These are phyloP conservation scores for Pyrenophora seminiperda DNA, from an alignment of 2,329 filamentous ascomycete genomes.

Conservation along the genomic window DNA sequence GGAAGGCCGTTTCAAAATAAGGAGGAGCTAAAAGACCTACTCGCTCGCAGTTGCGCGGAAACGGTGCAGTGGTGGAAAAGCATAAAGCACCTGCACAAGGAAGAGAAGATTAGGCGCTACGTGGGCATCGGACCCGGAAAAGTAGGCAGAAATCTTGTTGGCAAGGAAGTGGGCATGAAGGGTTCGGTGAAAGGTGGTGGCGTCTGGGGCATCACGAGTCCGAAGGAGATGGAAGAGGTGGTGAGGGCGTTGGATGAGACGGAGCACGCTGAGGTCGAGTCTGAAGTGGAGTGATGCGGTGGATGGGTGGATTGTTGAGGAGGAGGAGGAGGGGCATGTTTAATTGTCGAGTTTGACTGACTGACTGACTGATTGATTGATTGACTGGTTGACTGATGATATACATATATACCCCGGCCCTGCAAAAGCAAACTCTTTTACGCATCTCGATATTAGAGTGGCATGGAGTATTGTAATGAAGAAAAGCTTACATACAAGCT, in stretches of 20 bases:
- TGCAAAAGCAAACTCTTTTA: no score
- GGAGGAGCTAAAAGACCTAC: conserved; percentile 75
- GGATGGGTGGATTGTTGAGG: no score
- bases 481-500: no score
- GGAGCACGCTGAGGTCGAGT: conserved; percentile 42
- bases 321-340: no score
- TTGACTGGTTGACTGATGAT: no score
- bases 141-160: conserved; percentile 89
- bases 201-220: conserved; percentile 88
- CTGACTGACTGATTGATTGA: no score
- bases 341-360: no score
- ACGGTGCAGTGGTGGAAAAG: conserved; percentile 95
- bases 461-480: no score
- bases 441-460: no score
- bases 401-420: no score
- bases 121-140: conserved; percentile 92
- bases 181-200: conserved; percentile 85
- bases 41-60: conserved; percentile 84
- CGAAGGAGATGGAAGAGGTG: conserved; percentile 60
- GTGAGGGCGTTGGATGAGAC: conserved; percentile 55
- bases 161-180: conserved; percentile 91
- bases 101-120: conserved; percentile 81
- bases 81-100: conserved; percentile 84
- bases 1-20: conserved; percentile 76
- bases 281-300: conserved; percentile 6